Conservation (phyloP, 2,329 filamentous ascomycete species). For the Cercospora sesami region DNA sequence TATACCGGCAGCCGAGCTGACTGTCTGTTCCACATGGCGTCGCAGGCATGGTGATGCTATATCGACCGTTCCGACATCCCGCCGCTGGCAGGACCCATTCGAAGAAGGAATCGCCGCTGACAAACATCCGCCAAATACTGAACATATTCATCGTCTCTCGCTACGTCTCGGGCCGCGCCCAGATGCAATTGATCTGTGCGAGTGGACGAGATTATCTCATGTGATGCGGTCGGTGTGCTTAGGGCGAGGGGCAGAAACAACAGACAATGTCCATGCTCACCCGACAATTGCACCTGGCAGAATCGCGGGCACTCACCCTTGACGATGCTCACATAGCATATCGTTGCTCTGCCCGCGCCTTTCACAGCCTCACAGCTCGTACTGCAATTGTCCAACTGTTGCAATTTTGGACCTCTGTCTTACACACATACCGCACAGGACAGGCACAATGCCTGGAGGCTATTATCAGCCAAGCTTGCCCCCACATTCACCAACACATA, state of each 20-base stretch:
- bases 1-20: not conserved
- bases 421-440: not conserved
- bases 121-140: not conserved
- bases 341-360: not conserved
- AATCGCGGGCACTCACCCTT: not conserved
- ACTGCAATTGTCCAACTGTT: not conserved
- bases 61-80: not conserved
- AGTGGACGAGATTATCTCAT: not conserved
- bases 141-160: not conserved
- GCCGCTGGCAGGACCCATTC: not conserved
- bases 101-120: not conserved
- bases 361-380: not conserved
- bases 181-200: not conserved
- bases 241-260: not conserved
- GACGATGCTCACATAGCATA: not conserved
- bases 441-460: not conserved
- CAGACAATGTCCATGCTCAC: not conserved
- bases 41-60: slow-evolving; percentile 12
- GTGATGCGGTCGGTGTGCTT: not conserved
- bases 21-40: slow-evolving; percentile 2
- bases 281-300: not conserved
- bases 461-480: not conserved
- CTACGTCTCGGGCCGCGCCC: not conserved
- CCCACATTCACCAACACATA: not conserved
- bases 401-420: not conserved